Evolutionary conservation across 352 stramenopile genomes (phyloP).

Genomic region (Globisporangium splendens): DNA sequence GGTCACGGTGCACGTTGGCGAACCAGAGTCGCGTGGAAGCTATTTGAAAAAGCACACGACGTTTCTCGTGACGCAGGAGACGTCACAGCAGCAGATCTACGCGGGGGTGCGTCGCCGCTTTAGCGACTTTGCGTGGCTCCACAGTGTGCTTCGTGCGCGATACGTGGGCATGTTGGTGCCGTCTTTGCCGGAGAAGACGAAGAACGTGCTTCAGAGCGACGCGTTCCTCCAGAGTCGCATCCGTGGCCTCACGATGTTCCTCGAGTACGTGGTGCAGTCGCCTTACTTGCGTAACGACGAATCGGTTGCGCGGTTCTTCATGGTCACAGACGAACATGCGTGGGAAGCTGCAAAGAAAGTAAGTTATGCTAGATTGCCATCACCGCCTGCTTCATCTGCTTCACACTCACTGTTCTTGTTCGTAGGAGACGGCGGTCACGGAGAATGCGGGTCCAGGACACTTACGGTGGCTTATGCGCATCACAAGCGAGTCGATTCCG

Average conservation of each 20-base stretch:
- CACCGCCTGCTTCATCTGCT: too few relatives aligned
- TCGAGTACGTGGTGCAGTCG: conserved; percentile 50
- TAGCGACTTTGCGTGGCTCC: conserved; percentile 77
- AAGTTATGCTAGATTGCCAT: not conserved
- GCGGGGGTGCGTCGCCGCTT: conserved; percentile 49
- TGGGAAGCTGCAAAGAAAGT: conserved; percentile 62
- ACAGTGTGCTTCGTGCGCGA: conserved; percentile 44
- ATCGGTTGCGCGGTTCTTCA: conserved; percentile 50
- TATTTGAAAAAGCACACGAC: conserved; percentile 78
- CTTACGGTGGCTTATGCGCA: conserved; percentile 63
- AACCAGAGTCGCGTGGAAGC: conserved; percentile 49
- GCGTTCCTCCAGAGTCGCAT: conserved; percentile 60
- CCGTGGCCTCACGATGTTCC: conserved; percentile 51
- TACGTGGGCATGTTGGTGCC: conserved; percentile 68
- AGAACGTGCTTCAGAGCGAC: conserved; percentile 55
- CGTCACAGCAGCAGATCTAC: conserved; percentile 12
- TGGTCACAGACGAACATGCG: conserved; percentile 35
- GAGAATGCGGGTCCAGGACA: conserved; percentile 61
- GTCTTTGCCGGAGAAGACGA: conserved; percentile 73
- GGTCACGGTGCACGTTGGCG: conserved; percentile 24
- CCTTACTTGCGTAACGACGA: conserved; percentile 57
- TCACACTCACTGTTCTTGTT: too few relatives aligned
- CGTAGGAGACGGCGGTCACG: conserved; percentile 35
- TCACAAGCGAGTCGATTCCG: conserved; percentile 31
- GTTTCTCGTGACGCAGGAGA: conserved; percentile 42